Conservation (phyloP, 176 grass and related monocot species). For the Alloteropsis semialata region DNA sequence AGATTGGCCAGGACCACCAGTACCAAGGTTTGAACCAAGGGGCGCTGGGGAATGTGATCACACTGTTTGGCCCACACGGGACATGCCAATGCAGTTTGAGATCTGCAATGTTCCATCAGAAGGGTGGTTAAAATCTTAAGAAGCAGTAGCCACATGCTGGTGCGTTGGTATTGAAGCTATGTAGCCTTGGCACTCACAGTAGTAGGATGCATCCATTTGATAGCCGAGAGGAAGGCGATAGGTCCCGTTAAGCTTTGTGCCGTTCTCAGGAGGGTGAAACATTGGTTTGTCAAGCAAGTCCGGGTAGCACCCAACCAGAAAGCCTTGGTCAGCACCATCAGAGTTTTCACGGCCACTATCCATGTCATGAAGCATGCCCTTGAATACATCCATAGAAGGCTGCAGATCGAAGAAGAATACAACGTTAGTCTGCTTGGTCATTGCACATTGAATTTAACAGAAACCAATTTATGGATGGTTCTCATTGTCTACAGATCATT, state of each 20-base stretch:
- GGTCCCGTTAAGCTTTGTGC: slow-evolving; percentile 82
- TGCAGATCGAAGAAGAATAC: slow-evolving; percentile 28
- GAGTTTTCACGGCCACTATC: slow-evolving; percentile 61
- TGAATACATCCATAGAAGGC: slow-evolving; percentile 95
- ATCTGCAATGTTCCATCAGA: slow-evolving; percentile 51
- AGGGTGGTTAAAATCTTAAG: slow-evolving; percentile 9
- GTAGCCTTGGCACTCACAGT: slow-evolving; percentile 53
- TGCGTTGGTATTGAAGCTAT: neutral
- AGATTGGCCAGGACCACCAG: slow-evolving; percentile 99
- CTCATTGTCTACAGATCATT: neutral
- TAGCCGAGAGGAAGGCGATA: slow-evolving; percentile 94
- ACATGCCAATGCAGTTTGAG: slow-evolving; percentile 88
- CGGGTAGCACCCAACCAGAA: slow-evolving; percentile 80
- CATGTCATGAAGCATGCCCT: slow-evolving; percentile 86
- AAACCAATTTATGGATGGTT: neutral
- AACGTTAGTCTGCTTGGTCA: neutral
- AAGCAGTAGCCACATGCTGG: neutral
- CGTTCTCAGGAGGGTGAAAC: slow-evolving; percentile 83
- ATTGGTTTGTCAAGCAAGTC: slow-evolving; percentile 83
- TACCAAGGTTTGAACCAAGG: slow-evolving; percentile 99
- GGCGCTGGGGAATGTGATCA: slow-evolving; percentile 94
- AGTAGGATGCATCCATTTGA: slow-evolving; percentile 99
- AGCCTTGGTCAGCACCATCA: slow-evolving; percentile 95
- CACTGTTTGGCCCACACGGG: slow-evolving; percentile 93
- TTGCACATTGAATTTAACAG: neutral